A percentile compares a stretch with the other conserved stretches of the same genome.
Conservation (phyloP, 208 protist genomes). For the Kentomonas sorsogonicus region DNA sequence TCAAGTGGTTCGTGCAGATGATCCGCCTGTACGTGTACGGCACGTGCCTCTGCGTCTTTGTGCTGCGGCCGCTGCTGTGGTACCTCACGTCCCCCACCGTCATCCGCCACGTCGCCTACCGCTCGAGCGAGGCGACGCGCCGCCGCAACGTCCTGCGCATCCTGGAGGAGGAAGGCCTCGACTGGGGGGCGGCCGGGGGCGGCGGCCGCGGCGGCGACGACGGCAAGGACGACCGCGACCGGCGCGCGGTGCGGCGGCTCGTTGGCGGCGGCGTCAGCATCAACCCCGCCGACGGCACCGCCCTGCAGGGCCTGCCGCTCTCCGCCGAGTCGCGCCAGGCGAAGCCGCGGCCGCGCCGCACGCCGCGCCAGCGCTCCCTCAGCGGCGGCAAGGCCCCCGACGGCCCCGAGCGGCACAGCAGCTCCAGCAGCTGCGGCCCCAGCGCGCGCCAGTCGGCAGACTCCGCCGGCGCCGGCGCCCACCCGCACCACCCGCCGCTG, state of each 20-base stretch:
- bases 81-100: constrained; percentile 63
- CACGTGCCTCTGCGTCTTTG: constrained; percentile 26
- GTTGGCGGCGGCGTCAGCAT: constrained; percentile 3
- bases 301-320: constrained; percentile 19
- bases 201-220: constrained; percentile 1
- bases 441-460: background rate
- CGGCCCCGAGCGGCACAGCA: background rate
- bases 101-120: constrained; percentile 57
- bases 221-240: no score
- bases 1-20: constrained; percentile 55
- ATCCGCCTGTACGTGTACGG: constrained; percentile 40
- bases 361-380: background rate
- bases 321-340: background rate
- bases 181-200: constrained; percentile 19
- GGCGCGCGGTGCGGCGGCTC: background rate
- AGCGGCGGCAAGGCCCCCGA: background rate
- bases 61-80: constrained; percentile 57
- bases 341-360: background rate
- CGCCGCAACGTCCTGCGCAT: constrained; percentile 38
- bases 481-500: background rate
- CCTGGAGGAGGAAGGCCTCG: constrained; percentile 40
- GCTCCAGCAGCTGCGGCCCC: background rate
- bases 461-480: background rate
- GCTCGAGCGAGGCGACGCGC: constrained; percentile 36
- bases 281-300: constrained; percentile 32